A percentile compares a stretch with the other conserved stretches of the same genome.
These are phyloP conservation scores for Postia placenta DNA, from an alignment of 768 basidiomycete species.

Conservation along the genomic window DNA sequence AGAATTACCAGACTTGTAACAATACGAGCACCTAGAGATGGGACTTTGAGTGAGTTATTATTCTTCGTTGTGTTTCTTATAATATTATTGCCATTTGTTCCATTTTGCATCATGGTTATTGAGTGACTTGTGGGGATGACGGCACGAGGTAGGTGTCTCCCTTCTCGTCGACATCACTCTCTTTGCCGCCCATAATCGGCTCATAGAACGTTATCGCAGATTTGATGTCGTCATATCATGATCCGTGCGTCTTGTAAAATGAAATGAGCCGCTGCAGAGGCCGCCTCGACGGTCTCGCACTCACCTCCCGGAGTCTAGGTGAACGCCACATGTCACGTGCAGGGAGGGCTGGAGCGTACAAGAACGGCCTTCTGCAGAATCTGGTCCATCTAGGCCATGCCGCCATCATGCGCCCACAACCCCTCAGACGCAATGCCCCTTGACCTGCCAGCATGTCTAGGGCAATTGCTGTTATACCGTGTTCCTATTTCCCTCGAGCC, in stretches of 20 bases:
- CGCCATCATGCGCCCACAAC: neutral
- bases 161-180: too few species aligned
- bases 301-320: neutral
- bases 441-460: too few species aligned
- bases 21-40: neutral
- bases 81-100: slow-evolving; percentile 7
- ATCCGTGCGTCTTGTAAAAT: too few species aligned
- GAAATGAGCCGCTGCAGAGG: too few species aligned
- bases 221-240: too few species aligned
- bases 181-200: too few species aligned
- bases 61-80: slow-evolving; percentile 1
- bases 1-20: slow-evolving; percentile 70
- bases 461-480: too few species aligned
- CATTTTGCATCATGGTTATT: neutral
- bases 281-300: neutral
- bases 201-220: too few species aligned
- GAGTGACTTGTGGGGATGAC: too few species aligned
- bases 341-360: slow-evolving; percentile 12
- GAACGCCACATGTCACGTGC: slow-evolving; percentile 5
- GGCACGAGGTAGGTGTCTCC: too few species aligned
- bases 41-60: neutral
- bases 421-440: too few species aligned
- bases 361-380: neutral
- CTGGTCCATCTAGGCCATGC: neutral
- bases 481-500: neutral